Evolutionary conservation across 2,329 filamentous ascomycete genomes (phyloP), one percentile per base, ranked within the genome.

Genomic region (Elsinoe batatas): DNA sequence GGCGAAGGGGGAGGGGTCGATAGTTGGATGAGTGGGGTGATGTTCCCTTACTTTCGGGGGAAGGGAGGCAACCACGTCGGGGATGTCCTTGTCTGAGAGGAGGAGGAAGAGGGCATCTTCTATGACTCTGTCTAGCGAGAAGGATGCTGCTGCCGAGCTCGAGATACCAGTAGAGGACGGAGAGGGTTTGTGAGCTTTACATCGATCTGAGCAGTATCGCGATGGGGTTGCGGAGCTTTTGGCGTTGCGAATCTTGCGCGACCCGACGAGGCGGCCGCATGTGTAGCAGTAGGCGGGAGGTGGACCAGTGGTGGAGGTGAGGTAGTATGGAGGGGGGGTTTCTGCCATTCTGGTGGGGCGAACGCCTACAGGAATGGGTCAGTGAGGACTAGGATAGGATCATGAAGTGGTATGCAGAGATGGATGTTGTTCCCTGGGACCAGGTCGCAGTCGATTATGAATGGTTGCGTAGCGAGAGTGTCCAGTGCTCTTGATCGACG

Each of bases 121-220:
- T 42, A 83, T 79, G 56, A 74, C 73, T 2, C 72, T 70, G 61
- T 82, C 80, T 8, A 64, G 51, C 5, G 62, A 61, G 26, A 30
- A 30, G 26, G 26, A 30, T 30, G 26, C 3, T 30, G 26, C 5
- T 30, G 26, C 26, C 26, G 26, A 30, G 26, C 26, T 30, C 4
- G 26, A 30, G 26, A 30, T 30, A 7, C 26, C 26, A 4, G 58
- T 60, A 1, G 62, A 61, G 12, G 74, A 58, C 6, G 69, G 69
- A 0, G 74, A 71, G 0, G 76, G 76, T 61, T 80, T 82, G 36
- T 72, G 71, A 33, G 70, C 71, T 17, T 78, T 71, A 60, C 80
- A 83, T 36, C 76, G 69, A 44, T 74, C 69, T 0, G 79, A 83
- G 67, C 80, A 83, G 68, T 81, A 83, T 59, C 80, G 81, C 32